Evolutionary conservation across 208 protist species (phyloP), one percentile per base, ranked within the genome.

Genomic region (Herpetomonas samuelpessoai): DNA sequence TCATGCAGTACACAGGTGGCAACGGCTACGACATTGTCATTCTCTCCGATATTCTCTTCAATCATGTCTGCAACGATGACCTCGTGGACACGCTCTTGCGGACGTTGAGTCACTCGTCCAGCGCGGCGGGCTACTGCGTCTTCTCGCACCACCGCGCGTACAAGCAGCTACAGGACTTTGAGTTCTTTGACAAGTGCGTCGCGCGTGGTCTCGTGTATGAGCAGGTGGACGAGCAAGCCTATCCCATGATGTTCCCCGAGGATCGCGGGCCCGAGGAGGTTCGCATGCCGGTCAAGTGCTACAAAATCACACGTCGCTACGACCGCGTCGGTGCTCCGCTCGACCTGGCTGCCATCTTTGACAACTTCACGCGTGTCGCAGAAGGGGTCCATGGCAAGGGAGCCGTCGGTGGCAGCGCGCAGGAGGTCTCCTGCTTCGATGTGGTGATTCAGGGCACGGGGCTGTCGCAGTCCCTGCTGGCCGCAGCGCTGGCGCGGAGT

Each of bases 21-120:
- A 35, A 10, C 14, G 83, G 87, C 54, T 96, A 84, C 64, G 90
- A 96, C 58, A 57, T 92, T 27, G 61, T 96, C 22, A 71, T 96
- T 27, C 70, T 96, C 22, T 96, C 90, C n/a, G 90, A 96, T 59
- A 93, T 96, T 68, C 61, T 96, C 16, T 96, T 96, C 74, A 96
- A 96, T 52, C 90, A 96, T 63, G 69, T 96, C 26, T 96, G 90
- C 68, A 92, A 96, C 71, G 82, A 88, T 48, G 83, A 90, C 68
- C 73, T 96, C 39, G 77, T 71, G 10, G 76, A 85, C 45, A 93
- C 90, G 2, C 62, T 96, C 24, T 62, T 10, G 60, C 45, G 25
- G 50, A 81, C 46, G 70, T 92, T 44, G 22, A 67, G 61, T 25
- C 57, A 74, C 35, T 77, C 62, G 39, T 51, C 49, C 3, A 59